Conservation (phyloP, 2,329 filamentous ascomycete species). For the Fusarium nanum region DNA sequence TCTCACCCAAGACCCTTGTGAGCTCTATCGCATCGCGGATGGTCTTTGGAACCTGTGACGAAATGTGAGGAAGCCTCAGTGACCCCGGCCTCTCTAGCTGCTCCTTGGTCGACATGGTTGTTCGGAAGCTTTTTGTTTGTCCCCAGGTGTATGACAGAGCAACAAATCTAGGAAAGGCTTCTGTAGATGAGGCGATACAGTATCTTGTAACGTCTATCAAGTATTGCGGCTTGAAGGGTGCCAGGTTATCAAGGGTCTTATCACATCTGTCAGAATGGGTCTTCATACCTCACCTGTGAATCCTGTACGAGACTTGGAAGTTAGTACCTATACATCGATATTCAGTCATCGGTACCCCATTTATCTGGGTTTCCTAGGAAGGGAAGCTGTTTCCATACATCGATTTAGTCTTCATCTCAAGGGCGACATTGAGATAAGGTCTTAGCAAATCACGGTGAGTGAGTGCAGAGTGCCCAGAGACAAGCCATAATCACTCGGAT, state of each 20-base stretch:
- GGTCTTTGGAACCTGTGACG: neutral
- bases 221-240: neutral
- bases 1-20: neutral
- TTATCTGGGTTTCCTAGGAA: neutral
- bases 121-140: neutral
- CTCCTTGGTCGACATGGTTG: neutral
- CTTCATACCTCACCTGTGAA: neutral
- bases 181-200: neutral
- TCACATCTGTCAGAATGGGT: neutral
- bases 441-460: neutral
- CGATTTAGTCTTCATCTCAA: neutral
- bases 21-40: neutral
- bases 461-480: neutral
- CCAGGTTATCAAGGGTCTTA: neutral
- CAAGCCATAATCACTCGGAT: neutral
- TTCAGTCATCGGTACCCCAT: neutral
- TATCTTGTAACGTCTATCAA: neutral
- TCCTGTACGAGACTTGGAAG: no score
- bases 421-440: neutral
- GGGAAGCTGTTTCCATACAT: no score
- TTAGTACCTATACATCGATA: neutral
- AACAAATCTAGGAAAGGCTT: neutral
- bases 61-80: neutral
- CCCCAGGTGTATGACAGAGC: neutral
- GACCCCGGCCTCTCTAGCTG: neutral